Conservation (phyloP, 2,329 filamentous ascomycete genomes). For the Sporothrix variecibatus region DNA sequence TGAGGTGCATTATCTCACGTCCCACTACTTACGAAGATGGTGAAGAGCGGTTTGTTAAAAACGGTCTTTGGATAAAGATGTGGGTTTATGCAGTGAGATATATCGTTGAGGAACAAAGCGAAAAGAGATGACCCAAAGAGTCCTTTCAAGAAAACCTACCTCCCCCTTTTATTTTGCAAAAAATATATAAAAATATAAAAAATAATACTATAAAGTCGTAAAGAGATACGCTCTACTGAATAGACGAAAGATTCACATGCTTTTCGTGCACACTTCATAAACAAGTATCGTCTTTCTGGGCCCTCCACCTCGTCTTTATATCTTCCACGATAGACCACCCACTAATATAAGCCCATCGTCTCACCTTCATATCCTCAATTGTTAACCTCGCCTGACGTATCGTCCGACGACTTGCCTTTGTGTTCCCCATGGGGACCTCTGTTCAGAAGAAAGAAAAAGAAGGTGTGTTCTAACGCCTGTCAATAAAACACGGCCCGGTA, state of each 20-base stretch:
- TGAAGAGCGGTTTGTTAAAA: background rate
- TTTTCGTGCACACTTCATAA: too few species aligned
- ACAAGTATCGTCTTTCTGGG: background rate
- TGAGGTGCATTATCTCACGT: constrained; percentile 13
- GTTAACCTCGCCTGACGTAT: background rate
- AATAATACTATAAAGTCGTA: too few species aligned
- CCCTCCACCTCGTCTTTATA: background rate
- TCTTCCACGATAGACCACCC: background rate
- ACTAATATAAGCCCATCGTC: background rate
- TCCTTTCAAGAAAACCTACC: too few species aligned
- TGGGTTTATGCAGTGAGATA: too few species aligned
- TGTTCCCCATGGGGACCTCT: background rate
- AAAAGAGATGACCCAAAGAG: too few species aligned
- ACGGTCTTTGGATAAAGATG: background rate
- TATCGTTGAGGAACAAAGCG: too few species aligned
- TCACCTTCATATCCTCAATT: background rate
- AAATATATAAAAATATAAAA: too few species aligned
- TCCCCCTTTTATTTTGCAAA: too few species aligned
- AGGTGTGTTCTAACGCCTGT: background rate
- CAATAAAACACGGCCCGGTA: background rate
- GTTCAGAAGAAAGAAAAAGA: background rate
- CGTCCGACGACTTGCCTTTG: background rate
- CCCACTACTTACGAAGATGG: background rate
- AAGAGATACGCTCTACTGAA: too few species aligned
- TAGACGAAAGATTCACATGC: too few species aligned